Base-by-base conservation (phyloP, 2,329 filamentous ascomycete genomes). In the Ceratocystis colombiana region DNA sequence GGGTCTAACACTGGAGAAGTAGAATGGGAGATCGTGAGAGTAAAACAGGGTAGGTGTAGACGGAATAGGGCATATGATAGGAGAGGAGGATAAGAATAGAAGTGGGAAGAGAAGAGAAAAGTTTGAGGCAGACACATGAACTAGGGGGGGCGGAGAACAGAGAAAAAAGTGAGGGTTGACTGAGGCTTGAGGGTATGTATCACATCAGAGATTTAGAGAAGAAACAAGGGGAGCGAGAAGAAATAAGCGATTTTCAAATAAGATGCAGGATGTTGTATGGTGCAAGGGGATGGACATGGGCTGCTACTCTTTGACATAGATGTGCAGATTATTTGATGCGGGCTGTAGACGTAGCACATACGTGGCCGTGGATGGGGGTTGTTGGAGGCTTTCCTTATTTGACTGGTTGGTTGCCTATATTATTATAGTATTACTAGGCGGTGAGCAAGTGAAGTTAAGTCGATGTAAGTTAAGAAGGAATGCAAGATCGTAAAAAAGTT, bases 1-100 rank as follows among this genome's bases (percentile, higher is more conserved):
- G 8, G 66, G 65, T 48, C 61, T 70, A 33, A 68, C 67, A 30
- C 65, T 70, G 3, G 71, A 71, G 61, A 67, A 70, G 50, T 71
- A 67, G 5, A 69, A 68, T 50, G 22, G 8, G 17, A n/a, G 30
- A 5, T 22, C 2, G 22, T 3, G 28, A 59, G 55, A 33, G 28
- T 10, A 20, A 30, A 10, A 37, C 2, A 25, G 48, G 17, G n/a
- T 53, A 53, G n/a, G 22, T n/a, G 48, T 10, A 20, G n/a, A 53
- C 48, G n/a, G 48, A 10, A 50, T 7, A 5, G 53, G 53, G 12
- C 3, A n/a, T 22, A 22, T 22, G 20, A 48, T 10, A 12, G 17
- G 8, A 8, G 46, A 50, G n/a, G 33, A 2, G 33, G 37, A 1
- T 4, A 12, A 41, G 37, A 41, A 41, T 4, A 41, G 37, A 12